Conservation (phyloP, 352 stramenopile species). For the Pilasporangium apinafurcum region DNA sequence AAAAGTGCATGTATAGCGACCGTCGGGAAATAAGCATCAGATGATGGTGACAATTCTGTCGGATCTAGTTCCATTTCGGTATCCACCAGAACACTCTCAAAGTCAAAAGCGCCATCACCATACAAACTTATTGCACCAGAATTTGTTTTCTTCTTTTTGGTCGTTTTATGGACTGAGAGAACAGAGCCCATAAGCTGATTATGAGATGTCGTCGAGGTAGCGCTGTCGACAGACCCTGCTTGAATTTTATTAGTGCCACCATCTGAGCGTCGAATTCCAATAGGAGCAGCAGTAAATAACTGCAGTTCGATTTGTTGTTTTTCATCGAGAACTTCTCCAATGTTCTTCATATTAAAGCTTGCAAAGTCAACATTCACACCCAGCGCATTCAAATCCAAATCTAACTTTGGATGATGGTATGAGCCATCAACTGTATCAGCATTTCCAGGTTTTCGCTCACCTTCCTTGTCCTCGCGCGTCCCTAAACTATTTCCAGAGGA, state of each 20-base stretch:
- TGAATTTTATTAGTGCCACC: conserved; percentile 7
- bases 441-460: background rate
- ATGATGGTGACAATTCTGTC: conserved; percentile 58
- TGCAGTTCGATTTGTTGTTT: conserved; percentile 87
- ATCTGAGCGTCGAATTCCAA: conserved; percentile 66
- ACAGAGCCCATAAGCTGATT: too few species aligned
- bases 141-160: conserved; percentile 12
- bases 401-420: conserved; percentile 35
- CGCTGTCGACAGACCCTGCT: background rate
- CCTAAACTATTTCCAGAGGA: too few species aligned
- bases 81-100: conserved; percentile 61
- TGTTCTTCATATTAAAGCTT: conserved; percentile 44
- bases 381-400: conserved; percentile 57
- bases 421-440: background rate
- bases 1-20: conserved; percentile 96
- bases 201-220: conserved; percentile 1
- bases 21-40: conserved; percentile 96
- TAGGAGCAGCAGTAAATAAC: conserved; percentile 79
- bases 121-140: conserved; percentile 6
- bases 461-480: conserved; percentile 7
- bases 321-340: conserved; percentile 65
- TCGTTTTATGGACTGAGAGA: conserved; percentile 14
- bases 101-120: conserved; percentile 46
- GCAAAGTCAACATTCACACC: conserved; percentile 46
- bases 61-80: conserved; percentile 61